Conservation (phyloP, 331 rosid species). For the Quercus lobata region DNA sequence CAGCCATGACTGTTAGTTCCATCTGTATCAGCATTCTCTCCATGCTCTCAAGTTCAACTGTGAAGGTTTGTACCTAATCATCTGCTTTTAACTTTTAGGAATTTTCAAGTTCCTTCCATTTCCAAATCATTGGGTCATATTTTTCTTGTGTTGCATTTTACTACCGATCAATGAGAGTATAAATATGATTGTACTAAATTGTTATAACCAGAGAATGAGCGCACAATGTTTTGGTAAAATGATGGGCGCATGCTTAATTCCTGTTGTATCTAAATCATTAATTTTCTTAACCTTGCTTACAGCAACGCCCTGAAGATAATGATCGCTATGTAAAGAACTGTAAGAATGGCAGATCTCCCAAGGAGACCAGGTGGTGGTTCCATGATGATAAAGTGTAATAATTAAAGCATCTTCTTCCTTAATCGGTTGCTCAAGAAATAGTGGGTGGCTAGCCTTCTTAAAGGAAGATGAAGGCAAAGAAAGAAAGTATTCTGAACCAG, state of each 20-base stretch:
- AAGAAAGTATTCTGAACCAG: constrained; percentile 33
- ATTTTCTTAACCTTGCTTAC: constrained; percentile 36
- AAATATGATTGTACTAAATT: background rate
- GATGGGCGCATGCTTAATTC: background rate
- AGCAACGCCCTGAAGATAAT: constrained; percentile 99
- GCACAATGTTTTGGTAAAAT: background rate
- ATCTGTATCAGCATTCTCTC: constrained; percentile 99
- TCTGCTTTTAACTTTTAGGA: background rate
- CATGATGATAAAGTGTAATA: constrained; percentile 92
- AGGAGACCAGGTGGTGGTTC: constrained; percentile 99
- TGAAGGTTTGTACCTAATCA: constrained; percentile 51
- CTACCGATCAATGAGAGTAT: constrained; percentile 1
- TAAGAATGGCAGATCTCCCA: constrained; percentile 97
- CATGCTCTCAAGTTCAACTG: constrained; percentile 99
- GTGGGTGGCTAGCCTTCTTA: constrained; percentile 48
- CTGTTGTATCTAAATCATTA: background rate
- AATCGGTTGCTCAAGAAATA: constrained; percentile 36
- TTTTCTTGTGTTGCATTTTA: background rate
- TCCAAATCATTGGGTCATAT: background rate
- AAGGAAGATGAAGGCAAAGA: constrained; percentile 39
- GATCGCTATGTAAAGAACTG: constrained; percentile 99
- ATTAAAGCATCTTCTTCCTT: constrained; percentile 17
- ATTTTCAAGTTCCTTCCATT: background rate
- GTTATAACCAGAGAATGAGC: background rate
- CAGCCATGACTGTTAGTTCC: constrained; percentile 99